Base-by-base conservation (phyloP, 2,329 filamentous ascomycete species). In the Hypoxylon rubiginosum region DNA sequence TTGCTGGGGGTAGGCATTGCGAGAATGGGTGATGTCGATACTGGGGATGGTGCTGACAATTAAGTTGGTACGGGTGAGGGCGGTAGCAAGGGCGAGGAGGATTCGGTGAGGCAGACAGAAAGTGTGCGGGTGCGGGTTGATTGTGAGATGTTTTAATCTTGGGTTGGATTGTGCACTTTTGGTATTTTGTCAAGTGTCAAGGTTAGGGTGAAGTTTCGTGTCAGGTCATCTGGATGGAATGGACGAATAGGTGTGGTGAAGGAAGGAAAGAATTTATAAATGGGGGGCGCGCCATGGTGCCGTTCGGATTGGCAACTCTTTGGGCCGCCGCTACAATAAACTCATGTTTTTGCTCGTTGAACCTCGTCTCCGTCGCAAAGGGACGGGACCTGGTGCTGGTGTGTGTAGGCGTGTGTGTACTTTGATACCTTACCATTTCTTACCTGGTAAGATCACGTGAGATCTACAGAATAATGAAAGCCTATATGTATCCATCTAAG, bases 1-100 rank as follows among this genome's bases (percentile, higher is more conserved):
- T 81, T 81, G 72, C 69, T 74, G 21, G 75, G 69, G 43, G 79
- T 72, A 55, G 80, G 73, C 80, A 82, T 82, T 45, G 60, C 71
- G 67, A 63, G 11, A 60, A 55, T 57, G 17, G 41, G 24, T 21
- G 58, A 41, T 45, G 46, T 34, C 43, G 39, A 19, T 54, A 55
- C 28, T 39, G 24, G 13, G 30, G 24, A 34, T 19, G 19, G 19
- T 43, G 39, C 39, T 43, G 39, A 17, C 39, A 43, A 43, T 39
- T 39, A 39, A 17, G 39, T 43, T 43, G 6, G 4, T 17, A 3
- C 6, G 39, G n/a, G 39, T 43, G 6, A 43, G 36, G 39, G 39
- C 17, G n/a, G 55, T 50, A 11, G 59, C 45, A 58, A 68, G 48
- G 59, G 63, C 34, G 55, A 41, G 58, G 43, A 62, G 48, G 62